These are phyloP conservation scores for Myxozyma melibiosi DNA, from an alignment of 805 yeast species.

Conservation along the genomic window DNA sequence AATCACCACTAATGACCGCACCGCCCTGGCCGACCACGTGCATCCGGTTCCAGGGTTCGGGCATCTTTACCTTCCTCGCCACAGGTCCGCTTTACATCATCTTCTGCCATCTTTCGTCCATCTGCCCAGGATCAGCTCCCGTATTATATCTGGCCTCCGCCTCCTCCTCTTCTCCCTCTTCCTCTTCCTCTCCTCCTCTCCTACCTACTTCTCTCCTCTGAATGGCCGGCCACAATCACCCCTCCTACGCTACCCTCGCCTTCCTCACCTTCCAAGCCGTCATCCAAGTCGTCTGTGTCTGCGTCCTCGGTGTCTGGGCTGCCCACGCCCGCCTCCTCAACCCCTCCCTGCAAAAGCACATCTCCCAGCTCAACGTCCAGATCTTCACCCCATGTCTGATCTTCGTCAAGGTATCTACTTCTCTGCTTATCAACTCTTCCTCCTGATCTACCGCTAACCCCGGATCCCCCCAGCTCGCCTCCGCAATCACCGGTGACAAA, in stretches of 20 bases:
- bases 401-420: slow-evolving; percentile 71
- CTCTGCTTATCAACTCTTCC: neutral
- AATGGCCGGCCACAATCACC: slow-evolving; percentile 22
- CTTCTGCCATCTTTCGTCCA: no score
- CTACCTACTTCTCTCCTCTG: neutral
- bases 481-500: slow-evolving; percentile 69
- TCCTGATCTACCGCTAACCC: neutral
- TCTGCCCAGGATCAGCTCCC: no score
- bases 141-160: no score
- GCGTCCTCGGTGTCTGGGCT: slow-evolving; percentile 83
- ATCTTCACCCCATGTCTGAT: slow-evolving; percentile 94
- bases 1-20: neutral
- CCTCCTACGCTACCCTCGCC: slow-evolving; percentile 45
- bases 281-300: slow-evolving; percentile 81
- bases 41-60: neutral
- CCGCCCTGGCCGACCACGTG: neutral
- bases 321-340: slow-evolving; percentile 72
- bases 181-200: neutral
- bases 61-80: neutral
- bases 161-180: neutral
- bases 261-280: slow-evolving; percentile 89
- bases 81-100: no score
- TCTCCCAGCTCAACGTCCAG: slow-evolving; percentile 81
- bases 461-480: slow-evolving; percentile 46
- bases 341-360: slow-evolving; percentile 71